A percentile compares a stretch with the other conserved stretches of the same genome.
phyloP scores from a whole-genome alignment of 345 rosid genomes.

The Conringia planisiliqua region DNA sequence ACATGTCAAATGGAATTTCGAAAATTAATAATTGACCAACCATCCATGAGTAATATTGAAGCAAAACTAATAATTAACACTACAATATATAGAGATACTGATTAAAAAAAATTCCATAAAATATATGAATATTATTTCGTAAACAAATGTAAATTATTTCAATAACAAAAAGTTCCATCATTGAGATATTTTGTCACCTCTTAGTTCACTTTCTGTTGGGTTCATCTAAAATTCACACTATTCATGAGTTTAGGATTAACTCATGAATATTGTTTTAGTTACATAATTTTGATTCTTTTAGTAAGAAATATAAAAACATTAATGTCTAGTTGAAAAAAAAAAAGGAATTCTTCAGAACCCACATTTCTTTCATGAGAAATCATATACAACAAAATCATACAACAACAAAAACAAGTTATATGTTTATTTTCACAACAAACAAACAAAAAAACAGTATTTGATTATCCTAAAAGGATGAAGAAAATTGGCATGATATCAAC shows the following conservation, averaged over 20 bases:
- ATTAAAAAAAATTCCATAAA: neutral
- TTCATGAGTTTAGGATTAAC: too few relatives aligned
- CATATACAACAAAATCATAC: neutral
- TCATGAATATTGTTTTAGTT: too few relatives aligned
- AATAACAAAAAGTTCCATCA: too few relatives aligned
- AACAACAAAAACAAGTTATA: neutral
- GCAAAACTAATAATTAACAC: neutral
- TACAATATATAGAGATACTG: neutral
- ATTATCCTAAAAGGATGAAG: neutral
- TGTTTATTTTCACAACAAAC: neutral
- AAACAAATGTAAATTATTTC: too few relatives aligned
- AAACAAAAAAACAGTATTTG: neutral
- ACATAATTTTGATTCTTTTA: too few relatives aligned
- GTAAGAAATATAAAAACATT: too few relatives aligned
- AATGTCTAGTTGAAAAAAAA: too few relatives aligned
- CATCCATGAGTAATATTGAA: neutral
- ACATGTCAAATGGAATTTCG: neutral
- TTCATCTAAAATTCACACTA: too few relatives aligned
- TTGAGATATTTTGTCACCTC: too few relatives aligned
- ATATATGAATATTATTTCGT: neutral
- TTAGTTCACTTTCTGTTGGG: too few relatives aligned
- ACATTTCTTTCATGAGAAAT: neutral
- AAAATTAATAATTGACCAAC: neutral
- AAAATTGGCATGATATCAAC: neutral
- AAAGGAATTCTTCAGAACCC: too few relatives aligned